Conservation (phyloP, 768 basidiomycete species). For the Termitomyces heimii region DNA sequence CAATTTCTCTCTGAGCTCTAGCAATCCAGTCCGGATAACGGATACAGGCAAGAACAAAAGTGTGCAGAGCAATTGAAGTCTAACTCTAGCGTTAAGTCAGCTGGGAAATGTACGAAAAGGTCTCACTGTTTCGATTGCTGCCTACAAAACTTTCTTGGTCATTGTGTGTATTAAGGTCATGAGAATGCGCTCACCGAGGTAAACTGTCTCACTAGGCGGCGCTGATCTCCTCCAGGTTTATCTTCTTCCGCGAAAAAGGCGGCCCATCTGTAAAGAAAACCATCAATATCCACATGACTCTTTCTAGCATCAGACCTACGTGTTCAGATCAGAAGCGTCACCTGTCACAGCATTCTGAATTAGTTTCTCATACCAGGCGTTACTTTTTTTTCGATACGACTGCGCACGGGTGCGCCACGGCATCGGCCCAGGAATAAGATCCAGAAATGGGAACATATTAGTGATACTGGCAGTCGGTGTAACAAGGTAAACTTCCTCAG, state of each 20-base stretch:
- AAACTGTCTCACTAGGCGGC: background rate
- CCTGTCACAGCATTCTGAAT: background rate
- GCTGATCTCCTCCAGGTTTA: background rate
- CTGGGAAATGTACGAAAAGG: too few species aligned
- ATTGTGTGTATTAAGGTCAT: background rate
- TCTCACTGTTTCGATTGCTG: background rate
- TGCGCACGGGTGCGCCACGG: background rate
- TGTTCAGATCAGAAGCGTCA: background rate
- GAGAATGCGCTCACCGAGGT: background rate
- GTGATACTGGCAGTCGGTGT: background rate
- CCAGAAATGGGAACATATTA: background rate
- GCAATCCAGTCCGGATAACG: background rate
- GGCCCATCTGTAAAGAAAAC: background rate
- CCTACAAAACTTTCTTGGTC: background rate
- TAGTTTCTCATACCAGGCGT: background rate
- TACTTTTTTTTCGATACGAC: background rate
- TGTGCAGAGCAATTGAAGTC: background rate
- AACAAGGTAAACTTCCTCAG: background rate
- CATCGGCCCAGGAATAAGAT: background rate
- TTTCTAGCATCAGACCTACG: background rate
- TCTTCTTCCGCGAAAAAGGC: background rate
- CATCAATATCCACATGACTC: background rate
- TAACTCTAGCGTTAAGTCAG: background rate
- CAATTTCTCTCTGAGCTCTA: background rate
- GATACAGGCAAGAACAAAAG: background rate